These are phyloP conservation scores for Sparassis latifolia DNA, from an alignment of 1,284 basidiomycete genomes.

Conservation along the genomic window DNA sequence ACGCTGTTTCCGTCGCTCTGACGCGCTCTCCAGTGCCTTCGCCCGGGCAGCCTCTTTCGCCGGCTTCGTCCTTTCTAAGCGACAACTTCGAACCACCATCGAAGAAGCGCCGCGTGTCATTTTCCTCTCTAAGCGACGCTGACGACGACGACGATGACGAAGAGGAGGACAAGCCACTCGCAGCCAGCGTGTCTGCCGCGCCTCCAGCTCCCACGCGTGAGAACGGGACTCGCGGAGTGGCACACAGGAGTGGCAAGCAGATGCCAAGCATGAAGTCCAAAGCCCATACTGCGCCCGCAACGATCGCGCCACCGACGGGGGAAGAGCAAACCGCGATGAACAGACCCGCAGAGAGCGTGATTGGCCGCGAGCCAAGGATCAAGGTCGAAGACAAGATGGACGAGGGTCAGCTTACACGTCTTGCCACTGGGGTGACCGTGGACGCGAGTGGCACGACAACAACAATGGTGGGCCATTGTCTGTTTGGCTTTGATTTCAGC, in stretches of 20 bases:
- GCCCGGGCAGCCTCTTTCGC: constrained; percentile 35
- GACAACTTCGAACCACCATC: constrained; percentile 27
- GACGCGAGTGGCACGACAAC: constrained; percentile 52
- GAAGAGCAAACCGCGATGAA: constrained; percentile 41
- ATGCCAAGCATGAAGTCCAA: constrained; percentile 52
- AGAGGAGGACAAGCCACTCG: constrained; percentile 52
- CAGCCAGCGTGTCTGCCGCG: constrained; percentile 30
- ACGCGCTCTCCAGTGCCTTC: too few relatives aligned
- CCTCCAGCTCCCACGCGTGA: constrained; percentile 14
- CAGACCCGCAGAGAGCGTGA: constrained; percentile 34
- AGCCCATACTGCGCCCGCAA: constrained; percentile 43
- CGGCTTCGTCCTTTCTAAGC: constrained; percentile 44
- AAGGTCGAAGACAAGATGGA: constrained; percentile 77
- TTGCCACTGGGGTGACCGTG: constrained; percentile 76
- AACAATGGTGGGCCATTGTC: constrained; percentile 35
- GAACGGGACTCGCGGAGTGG: constrained; percentile 8
- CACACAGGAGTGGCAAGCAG: constrained; percentile 43
- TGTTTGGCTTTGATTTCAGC: too few relatives aligned
- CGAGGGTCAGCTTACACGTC: constrained; percentile 60
- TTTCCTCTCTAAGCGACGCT: constrained; percentile 28
- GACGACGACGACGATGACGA: constrained; percentile 41
- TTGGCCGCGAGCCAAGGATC: constrained; percentile 48
- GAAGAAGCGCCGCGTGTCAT: constrained; percentile 29
- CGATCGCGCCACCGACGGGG: constrained; percentile 29
- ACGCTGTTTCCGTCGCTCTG: too few relatives aligned